Evolutionary conservation across 2,329 filamentous ascomycete genomes (phyloP).

Genomic region (Stagonosporopsis rhizophila): DNA sequence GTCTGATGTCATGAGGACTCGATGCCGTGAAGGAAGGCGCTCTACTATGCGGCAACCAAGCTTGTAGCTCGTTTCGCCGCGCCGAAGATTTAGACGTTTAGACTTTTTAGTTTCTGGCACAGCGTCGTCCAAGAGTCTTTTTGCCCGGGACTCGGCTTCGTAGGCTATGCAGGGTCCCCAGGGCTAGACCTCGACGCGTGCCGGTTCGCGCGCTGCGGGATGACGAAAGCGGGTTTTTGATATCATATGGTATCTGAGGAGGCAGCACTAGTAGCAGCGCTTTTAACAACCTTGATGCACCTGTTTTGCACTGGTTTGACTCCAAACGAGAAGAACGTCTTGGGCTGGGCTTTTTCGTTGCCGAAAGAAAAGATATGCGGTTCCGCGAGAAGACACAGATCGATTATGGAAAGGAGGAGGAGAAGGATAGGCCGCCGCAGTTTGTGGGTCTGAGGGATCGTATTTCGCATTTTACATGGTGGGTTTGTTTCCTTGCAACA

Average conservation of each 20-base stretch:
- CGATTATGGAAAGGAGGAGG: slow-evolving; percentile 17
- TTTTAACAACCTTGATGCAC: background rate
- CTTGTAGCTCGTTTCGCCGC: background rate
- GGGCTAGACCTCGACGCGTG: slow-evolving; percentile 12
- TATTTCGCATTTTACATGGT: slow-evolving; percentile 38
- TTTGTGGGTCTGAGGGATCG: slow-evolving; percentile 33
- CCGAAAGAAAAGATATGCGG: slow-evolving; percentile 18
- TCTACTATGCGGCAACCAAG: too few species aligned
- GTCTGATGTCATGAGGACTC: background rate
- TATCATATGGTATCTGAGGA: background rate
- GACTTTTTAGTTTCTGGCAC: background rate
- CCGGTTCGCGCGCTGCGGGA: slow-evolving; percentile 6
- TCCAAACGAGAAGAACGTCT: background rate
- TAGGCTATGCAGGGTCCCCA: background rate
- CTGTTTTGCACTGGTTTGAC: background rate
- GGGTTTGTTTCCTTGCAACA: background rate
- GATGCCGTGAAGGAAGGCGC: background rate
- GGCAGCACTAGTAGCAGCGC: too few species aligned
- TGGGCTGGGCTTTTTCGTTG: background rate
- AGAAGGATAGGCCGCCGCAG: slow-evolving; percentile 25
- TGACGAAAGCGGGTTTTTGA: slow-evolving; percentile 18
- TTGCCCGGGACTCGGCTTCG: slow-evolving; percentile 18
- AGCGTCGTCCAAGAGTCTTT: background rate
- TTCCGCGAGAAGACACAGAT: slow-evolving; percentile 30
- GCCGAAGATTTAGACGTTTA: background rate